Base-by-base conservation (phyloP, 768 basidiomycete species). In the Mycena kentingensis region DNA sequence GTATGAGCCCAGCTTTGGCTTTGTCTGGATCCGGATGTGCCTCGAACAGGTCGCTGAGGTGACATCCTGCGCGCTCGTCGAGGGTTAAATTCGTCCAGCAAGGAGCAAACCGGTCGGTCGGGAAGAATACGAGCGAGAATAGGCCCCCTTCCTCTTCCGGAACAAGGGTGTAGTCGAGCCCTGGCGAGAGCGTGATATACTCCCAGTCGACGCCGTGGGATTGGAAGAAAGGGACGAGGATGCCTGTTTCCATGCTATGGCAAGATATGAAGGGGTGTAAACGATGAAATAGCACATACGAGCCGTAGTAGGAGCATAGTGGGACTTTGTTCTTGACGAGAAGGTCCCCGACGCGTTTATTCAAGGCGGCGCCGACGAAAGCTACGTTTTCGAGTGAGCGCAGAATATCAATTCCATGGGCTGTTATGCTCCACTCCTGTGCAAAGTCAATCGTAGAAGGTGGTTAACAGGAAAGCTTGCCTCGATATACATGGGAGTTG, bases 141-240 rank as follows among this genome's bases (percentile, higher is more conserved):
- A n/a, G n/a, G n/a, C n/a, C n/a, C n/a, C n/a, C n/a, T n/a, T n/a
- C n/a, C n/a, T n/a, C n/a, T n/a, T n/a, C n/a, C n/a, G n/a, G n/a
- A n/a, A n/a, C n/a, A n/a, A n/a, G n/a, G n/a, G n/a, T n/a, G n/a
- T n/a, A n/a, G n/a, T n/a, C n/a, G n/a, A n/a, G n/a, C n/a, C n/a
- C n/a, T n/a, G n/a, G n/a, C n/a, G n/a, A n/a, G n/a, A n/a, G n/a
- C n/a, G n/a, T n/a, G 19, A 56, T 19, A 7, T 56, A 56, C 22
- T 51, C 49, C 54, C 54, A 56, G 38, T 56, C 45, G n/a, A 12
- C 16, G 5, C 54, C 54, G 25, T 56, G 32, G 19, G 5, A 22
- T 10, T 25, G 6, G 19, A 47, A 35, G n/a, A 51, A 47, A 2
- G 49, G 45, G 1, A 36, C 41, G 19, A 56, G 11, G 19, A 51